Evolutionary conservation across 1,284 basidiomycete species (phyloP).

Genomic region (Tausonia pullulans): DNA sequence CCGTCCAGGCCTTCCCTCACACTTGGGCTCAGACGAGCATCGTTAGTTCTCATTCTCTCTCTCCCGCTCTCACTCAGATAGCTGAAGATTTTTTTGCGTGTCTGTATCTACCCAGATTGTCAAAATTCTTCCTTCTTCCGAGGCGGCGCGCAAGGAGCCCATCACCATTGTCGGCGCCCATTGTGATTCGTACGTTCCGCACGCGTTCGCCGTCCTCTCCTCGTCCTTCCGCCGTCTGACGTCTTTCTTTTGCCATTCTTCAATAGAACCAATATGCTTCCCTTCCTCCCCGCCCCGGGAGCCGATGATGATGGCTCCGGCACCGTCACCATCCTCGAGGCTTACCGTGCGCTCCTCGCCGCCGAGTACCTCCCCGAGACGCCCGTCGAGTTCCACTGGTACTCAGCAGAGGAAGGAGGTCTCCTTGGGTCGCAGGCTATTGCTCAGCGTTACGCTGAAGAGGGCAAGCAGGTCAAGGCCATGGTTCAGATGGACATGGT

Average conservation of each 20-base stretch:
- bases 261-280: conserved; percentile 61
- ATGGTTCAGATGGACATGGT: conserved; percentile 47
- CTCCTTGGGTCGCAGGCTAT: conserved; percentile 89
- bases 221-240: no score
- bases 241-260: no score
- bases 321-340: conserved; percentile 80
- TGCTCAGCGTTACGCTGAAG: conserved; percentile 60
- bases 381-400: conserved; percentile 90
- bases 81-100: conserved; percentile 37
- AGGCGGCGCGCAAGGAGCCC: conserved; percentile 31
- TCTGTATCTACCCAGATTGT: conserved; percentile 21
- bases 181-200: conserved; percentile 52
- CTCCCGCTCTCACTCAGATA: conserved; percentile 30
- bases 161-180: conserved; percentile 64
- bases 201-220: no score
- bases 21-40: conserved; percentile 88
- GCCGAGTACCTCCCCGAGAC: conserved; percentile 59
- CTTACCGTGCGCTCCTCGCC: conserved; percentile 70
- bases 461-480: conserved; percentile 57
- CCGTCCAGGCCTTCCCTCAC: conserved; percentile 69
- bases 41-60: background rate
- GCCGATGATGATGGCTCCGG: conserved; percentile 83
- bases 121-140: conserved; percentile 20
- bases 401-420: conserved; percentile 89
- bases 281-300: conserved; percentile 80